These are phyloP conservation scores for Trichomonas gallinae DNA, from an alignment of 208 protist genomes.

Conservation along the genomic window DNA sequence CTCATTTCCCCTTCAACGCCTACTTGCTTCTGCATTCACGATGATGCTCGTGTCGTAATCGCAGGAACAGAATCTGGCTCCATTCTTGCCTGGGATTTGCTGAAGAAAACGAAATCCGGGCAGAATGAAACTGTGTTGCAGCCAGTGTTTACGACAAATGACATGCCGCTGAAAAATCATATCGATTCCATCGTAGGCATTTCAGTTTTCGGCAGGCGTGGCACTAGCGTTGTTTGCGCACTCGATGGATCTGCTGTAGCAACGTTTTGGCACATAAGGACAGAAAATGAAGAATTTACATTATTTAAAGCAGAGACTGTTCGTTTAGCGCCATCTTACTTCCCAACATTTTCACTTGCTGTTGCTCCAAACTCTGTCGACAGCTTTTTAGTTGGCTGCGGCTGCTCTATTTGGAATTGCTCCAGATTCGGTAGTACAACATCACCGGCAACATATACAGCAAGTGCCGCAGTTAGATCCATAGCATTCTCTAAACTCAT, in stretches of 20 bases:
- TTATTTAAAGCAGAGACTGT: slow-evolving; percentile 5
- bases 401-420: not conserved
- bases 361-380: not conserved
- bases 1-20: not conserved
- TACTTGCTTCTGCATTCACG: not conserved
- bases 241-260: not conserved
- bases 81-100: not conserved
- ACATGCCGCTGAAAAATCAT: not conserved
- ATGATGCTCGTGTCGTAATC: not conserved
- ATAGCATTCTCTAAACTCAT: not conserved
- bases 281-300: not conserved
- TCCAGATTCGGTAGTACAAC: not conserved
- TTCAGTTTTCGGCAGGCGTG: not conserved
- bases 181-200: not conserved
- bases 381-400: not conserved
- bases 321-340: not conserved
- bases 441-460: not conserved
- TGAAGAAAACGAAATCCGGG: not conserved
- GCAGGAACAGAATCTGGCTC: not conserved
- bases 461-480: not conserved
- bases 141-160: not conserved
- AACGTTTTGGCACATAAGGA: not conserved
- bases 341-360: not conserved
- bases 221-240: not conserved
- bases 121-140: not conserved